Evolutionary conservation across 768 basidiomycete genomes (phyloP), one percentile per base, ranked within the genome.

Genomic region (Cyathus striatus): DNA sequence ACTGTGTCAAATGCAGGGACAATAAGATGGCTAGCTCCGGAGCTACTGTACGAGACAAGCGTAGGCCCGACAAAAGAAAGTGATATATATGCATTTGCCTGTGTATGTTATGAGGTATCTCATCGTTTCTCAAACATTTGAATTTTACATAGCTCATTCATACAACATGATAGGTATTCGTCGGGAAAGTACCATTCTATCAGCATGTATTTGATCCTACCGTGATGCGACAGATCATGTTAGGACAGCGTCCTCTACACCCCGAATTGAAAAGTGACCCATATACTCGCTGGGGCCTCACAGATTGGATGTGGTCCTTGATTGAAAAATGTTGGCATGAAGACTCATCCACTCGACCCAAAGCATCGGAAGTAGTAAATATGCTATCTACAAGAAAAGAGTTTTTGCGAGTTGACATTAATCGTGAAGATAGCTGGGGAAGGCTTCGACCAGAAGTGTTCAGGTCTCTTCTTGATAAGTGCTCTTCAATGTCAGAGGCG

Each of bases 201-300:
- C 49, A 58, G 25, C 27, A 42, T 9, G 39, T 37, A n/a, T 49
- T 49, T 3, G 57, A 52, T 17, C 36, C 46, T 3, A 47, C 57
- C 16, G 43, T 58, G n/a, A 47, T 56, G 13, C 27, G 43, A 1
- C 47, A 48, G 23, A 47, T 59, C 1, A 42, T 38, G 17, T 16
- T 37, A 9, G 58, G 56, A 49, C 6, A 62, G 60, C 33, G 51
- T 62, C 17, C 47, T 62, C 2, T 45, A 60, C 17, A 41, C 49
- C 26, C n/a, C 40, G 3, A 39, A 27, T 9, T 43, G 44, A 6
- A 42, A 50, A 14, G 59, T 7, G 10, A 25, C 14, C 27, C 27
- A 30, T 7, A 7, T 7, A 30, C 9, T 30, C n/a, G n/a, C n/a
- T 30, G 7, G 27, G 27, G 27, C 27, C 7, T 30, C 27, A 30